Percentiles rank a stretch among this genome's conserved stretches.
phyloP scores from a whole-genome alignment of 2,329 filamentous ascomycete species.

The Talaromyces sp. region DNA sequence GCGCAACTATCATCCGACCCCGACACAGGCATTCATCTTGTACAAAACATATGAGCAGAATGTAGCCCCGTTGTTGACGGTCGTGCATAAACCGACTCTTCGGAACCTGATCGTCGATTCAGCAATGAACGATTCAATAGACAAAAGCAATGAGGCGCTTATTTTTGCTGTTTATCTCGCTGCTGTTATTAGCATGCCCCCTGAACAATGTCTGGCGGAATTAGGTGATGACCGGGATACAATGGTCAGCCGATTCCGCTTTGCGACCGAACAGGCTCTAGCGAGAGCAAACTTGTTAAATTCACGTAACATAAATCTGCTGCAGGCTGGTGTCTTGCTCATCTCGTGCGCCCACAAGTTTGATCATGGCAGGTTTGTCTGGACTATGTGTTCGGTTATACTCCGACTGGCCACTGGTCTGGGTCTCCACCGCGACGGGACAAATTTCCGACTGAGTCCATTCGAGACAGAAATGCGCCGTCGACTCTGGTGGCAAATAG shows the following conservation, averaged over 20 bases:
- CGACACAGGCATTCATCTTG: conserved; percentile 49
- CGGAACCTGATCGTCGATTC: conserved; percentile 52
- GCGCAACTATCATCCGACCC: conserved; percentile 54
- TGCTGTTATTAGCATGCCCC: conserved; percentile 45
- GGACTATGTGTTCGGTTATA: conserved; percentile 43
- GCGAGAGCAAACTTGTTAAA: conserved; percentile 61
- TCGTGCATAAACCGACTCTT: conserved; percentile 57
- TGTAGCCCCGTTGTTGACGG: conserved; percentile 59
- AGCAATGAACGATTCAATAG: conserved; percentile 48
- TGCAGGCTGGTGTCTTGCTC: conserved; percentile 63
- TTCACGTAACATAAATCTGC: conserved; percentile 59
- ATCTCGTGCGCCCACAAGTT: conserved; percentile 49
- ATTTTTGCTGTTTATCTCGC: conserved; percentile 63
- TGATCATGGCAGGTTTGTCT: conserved; percentile 42
- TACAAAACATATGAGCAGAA: conserved; percentile 61
- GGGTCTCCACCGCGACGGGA: conserved; percentile 53
- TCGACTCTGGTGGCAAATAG: conserved; percentile 52
- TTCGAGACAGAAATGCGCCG: conserved; percentile 54
- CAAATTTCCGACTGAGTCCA: conserved; percentile 45
- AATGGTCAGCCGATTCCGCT: conserved; percentile 56
- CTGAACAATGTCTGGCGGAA: conserved; percentile 40
- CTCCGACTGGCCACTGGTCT: conserved; percentile 45
- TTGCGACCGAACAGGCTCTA: conserved; percentile 62
- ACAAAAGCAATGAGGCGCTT: conserved; percentile 55
- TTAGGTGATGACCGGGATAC: conserved; percentile 53